Conservation (phyloP, 306 rosid genomes). For the Comarum palustre region DNA sequence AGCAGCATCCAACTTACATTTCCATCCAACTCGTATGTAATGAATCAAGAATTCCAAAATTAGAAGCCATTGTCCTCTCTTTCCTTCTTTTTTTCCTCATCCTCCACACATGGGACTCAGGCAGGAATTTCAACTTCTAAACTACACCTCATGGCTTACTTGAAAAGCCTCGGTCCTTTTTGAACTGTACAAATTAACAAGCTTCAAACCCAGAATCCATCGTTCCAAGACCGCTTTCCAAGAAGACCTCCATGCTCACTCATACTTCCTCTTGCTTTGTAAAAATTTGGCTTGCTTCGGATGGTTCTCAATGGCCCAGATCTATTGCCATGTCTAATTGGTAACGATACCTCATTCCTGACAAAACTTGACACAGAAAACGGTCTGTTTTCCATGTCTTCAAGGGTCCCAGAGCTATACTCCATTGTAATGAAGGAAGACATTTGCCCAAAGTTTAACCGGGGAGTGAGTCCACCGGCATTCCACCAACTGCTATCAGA, state of each 20-base stretch:
- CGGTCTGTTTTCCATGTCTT: conserved; percentile 62
- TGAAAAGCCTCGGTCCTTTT: conserved; percentile 35
- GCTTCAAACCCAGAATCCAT: conserved; percentile 48
- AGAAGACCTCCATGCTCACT: conserved; percentile 74
- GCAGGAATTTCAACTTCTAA: conserved; percentile 40
- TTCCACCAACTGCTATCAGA: conserved; percentile 86
- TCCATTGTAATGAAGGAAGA: conserved; percentile 80
- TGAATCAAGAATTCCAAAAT: conserved; percentile 58
- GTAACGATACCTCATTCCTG: conserved; percentile 56
- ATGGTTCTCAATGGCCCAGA: conserved; percentile 78
- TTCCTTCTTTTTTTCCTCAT: conserved; percentile 3
- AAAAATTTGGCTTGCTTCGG: conserved; percentile 63
- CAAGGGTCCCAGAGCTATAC: conserved; percentile 83
- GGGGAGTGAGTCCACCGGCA: conserved; percentile 59
- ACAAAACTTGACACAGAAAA: conserved; percentile 66
- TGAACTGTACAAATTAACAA: conserved; percentile 61
- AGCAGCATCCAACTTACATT: conserved; percentile 41
- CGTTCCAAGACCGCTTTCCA: conserved; percentile 48
- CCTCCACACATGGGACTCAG: conserved; percentile 36
- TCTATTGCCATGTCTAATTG: conserved; percentile 66
- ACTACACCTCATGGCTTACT: conserved; percentile 36
- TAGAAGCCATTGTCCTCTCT: conserved; percentile 44
- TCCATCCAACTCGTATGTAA: conserved; percentile 47
- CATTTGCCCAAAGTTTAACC: conserved; percentile 50
- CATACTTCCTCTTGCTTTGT: conserved; percentile 59